Conservation (phyloP, 305 asterid species). For the Solanum hybrid region DNA sequence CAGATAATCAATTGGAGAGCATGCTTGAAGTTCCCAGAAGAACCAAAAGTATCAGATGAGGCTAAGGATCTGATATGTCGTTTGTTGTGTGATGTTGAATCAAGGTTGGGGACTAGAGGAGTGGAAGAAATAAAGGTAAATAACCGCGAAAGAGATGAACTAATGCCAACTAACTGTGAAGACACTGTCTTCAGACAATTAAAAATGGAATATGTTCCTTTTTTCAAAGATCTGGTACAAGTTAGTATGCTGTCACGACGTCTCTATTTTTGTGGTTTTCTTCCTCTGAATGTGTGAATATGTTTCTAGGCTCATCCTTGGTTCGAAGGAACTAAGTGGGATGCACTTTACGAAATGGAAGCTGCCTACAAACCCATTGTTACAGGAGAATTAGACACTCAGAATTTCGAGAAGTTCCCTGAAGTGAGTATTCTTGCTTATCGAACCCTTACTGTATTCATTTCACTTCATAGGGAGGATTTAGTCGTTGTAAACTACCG, state of each 20-base stretch:
- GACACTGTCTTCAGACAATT: neutral
- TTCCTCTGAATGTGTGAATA: neutral
- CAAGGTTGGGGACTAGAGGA: constrained; percentile 85
- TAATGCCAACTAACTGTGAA: neutral
- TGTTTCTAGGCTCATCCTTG: constrained; percentile 80
- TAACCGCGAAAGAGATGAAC: neutral
- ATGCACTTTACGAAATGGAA: constrained; percentile 78
- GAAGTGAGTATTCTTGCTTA: constrained; percentile 44
- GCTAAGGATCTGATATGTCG: constrained; percentile 83
- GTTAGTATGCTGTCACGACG: neutral
- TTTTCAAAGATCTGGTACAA: neutral
- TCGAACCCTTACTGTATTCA: neutral
- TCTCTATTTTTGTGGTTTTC: neutral
- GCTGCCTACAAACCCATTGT: constrained; percentile 88
- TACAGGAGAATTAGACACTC: constrained; percentile 87
- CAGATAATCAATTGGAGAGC: constrained; percentile 77
- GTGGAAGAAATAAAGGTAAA: constrained; percentile 90
- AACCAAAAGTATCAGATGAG: constrained; percentile 72
- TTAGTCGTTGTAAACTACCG: neutral
- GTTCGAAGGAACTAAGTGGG: constrained; percentile 77
- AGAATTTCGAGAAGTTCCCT: constrained; percentile 85
- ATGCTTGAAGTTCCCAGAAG: constrained; percentile 89
- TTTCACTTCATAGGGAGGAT: neutral
- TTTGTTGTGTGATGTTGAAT: constrained; percentile 83
- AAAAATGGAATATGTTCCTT: neutral